Evolutionary conservation across 2,329 filamentous ascomycete genomes (phyloP).

Genomic region (Pestalotiopsis fici): DNA sequence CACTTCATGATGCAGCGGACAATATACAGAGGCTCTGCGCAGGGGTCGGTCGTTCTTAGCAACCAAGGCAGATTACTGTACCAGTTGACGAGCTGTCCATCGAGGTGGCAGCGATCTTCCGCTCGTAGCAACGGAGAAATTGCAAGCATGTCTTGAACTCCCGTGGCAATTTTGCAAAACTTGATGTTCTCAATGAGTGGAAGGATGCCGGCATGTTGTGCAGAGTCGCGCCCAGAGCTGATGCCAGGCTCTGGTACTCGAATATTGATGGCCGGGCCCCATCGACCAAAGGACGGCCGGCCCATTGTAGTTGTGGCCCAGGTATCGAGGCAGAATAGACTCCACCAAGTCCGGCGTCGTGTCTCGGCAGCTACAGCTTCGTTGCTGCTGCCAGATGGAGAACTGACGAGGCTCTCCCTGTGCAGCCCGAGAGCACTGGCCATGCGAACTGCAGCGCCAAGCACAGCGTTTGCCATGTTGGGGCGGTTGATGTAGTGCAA

Average conservation of each 20-base stretch:
- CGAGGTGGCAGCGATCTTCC: slow-evolving; percentile 66
- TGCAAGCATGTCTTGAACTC: slow-evolving; percentile 75
- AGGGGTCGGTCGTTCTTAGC: slow-evolving; percentile 64
- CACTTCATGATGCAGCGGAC: slow-evolving; percentile 78
- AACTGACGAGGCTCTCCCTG: slow-evolving; percentile 54
- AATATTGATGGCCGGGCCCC: slow-evolving; percentile 68
- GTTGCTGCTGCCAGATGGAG: slow-evolving; percentile 33
- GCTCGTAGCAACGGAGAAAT: slow-evolving; percentile 67
- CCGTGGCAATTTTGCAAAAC: slow-evolving; percentile 78
- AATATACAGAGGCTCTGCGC: slow-evolving; percentile 69
- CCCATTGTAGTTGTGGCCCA: slow-evolving; percentile 74
- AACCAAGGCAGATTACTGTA: slow-evolving; percentile 70
- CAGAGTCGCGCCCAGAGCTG: slow-evolving; percentile 48
- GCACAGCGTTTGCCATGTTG: slow-evolving; percentile 74
- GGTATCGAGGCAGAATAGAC: slow-evolving; percentile 71
- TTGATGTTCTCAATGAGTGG: slow-evolving; percentile 76
- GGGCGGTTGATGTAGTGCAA: slow-evolving; percentile 77
- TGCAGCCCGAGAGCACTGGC: slow-evolving; percentile 74
- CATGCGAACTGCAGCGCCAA: slow-evolving; percentile 72
- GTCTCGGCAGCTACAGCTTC: slow-evolving; percentile 59
- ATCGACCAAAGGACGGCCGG: slow-evolving; percentile 68
- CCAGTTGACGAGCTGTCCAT: slow-evolving; percentile 71
- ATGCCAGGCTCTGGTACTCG: slow-evolving; percentile 58
- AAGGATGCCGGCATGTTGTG: slow-evolving; percentile 65
- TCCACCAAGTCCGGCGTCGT: slow-evolving; percentile 73